These are phyloP conservation scores for Gliomastix tumulicola DNA, from an alignment of 2,329 filamentous ascomycete species.

Conservation along the genomic window DNA sequence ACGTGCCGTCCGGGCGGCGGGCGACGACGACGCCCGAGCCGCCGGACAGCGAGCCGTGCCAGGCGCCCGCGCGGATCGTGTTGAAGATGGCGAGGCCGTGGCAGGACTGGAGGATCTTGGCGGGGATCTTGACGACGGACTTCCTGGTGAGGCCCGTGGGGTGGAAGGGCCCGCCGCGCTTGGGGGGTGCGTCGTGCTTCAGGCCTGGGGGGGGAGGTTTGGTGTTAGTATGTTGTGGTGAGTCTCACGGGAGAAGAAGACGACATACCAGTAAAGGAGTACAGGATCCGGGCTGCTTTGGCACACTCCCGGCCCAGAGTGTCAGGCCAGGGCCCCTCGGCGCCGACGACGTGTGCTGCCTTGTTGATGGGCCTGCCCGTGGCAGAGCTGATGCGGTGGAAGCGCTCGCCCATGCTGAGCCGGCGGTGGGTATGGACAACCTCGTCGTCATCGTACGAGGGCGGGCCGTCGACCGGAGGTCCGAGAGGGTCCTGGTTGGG, in stretches of 20 bases:
- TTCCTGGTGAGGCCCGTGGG: slow-evolving; percentile 22
- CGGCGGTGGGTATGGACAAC: not conserved
- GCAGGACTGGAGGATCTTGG: slow-evolving; percentile 42
- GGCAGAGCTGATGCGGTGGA: slow-evolving; percentile 61
- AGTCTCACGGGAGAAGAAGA: not conserved
- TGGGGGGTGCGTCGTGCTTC: slow-evolving; percentile 9
- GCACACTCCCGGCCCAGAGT: slow-evolving; percentile 67
- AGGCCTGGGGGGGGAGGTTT: slow-evolving; percentile 7
- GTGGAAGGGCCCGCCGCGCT: slow-evolving; percentile 16
- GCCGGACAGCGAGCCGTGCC: slow-evolving; percentile 47
- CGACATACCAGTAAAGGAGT: slow-evolving; percentile 59
- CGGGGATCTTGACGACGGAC: slow-evolving; percentile 27
- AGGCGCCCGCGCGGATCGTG: slow-evolving; percentile 51
- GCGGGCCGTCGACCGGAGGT: slow-evolving; percentile 1
- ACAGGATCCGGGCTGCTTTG: slow-evolving; percentile 68
- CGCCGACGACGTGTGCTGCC: slow-evolving; percentile 60
- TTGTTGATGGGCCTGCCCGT: slow-evolving; percentile 61
- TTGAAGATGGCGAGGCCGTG: slow-evolving; percentile 59
- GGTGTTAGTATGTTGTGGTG: slow-evolving; percentile 4
- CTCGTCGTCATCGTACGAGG: not conserved
- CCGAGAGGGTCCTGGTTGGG: too few species aligned
- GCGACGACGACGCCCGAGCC: slow-evolving; percentile 54
- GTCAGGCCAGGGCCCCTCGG: slow-evolving; percentile 71
- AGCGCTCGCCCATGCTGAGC: slow-evolving; percentile 42
- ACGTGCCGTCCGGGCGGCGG: slow-evolving; percentile 50